These are phyloP conservation scores for Naematelia encephala DNA, from an alignment of 768 basidiomycete species.

Conservation along the genomic window DNA sequence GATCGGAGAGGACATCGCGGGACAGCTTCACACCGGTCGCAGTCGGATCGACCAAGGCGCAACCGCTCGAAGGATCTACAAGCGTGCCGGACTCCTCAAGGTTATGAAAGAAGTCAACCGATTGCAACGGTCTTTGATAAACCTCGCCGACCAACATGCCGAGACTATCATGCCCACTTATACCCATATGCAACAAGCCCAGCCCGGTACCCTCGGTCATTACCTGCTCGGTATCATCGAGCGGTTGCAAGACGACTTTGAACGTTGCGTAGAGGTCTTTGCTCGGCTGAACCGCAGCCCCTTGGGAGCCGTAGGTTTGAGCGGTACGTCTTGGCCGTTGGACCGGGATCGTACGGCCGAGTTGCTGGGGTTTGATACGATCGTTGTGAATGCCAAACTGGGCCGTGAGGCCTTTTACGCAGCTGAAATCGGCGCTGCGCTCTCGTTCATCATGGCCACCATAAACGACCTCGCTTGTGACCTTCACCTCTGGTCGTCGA, in stretches of 20 bases:
- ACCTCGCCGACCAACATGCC: not conserved
- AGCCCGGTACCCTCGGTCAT: conserved; percentile 13
- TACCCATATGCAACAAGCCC: conserved; percentile 14
- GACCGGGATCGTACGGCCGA: conserved; percentile 8
- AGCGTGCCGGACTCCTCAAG: conserved; percentile 5
- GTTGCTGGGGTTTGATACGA: conserved; percentile 9
- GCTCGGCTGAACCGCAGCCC: conserved; percentile 6
- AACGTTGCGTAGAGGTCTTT: conserved; percentile 3
- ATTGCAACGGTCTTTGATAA: conserved; percentile 3
- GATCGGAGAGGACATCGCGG: conserved; percentile 14
- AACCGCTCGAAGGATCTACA: conserved; percentile 11
- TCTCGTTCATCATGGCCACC: conserved; percentile 11
- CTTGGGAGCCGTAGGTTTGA: conserved; percentile 10
- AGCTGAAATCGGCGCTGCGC: conserved; percentile 10
- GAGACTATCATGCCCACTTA: conserved; percentile 6
- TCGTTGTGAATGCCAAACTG: conserved; percentile 8
- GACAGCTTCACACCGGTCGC: conserved; percentile 12
- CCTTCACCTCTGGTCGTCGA: conserved; percentile 5
- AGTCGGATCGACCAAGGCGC: conserved; percentile 16
- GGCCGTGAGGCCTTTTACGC: conserved; percentile 13
- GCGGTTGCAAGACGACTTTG: conserved; percentile 13
- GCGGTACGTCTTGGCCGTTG: conserved; percentile 16
- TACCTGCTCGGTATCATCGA: conserved; percentile 6
- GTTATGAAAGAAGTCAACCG: conserved; percentile 6
- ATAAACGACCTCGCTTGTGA: conserved; percentile 15